Evolutionary conservation across 768 basidiomycete species (phyloP).

Genomic region (Hortiboletus flavorubellus): DNA sequence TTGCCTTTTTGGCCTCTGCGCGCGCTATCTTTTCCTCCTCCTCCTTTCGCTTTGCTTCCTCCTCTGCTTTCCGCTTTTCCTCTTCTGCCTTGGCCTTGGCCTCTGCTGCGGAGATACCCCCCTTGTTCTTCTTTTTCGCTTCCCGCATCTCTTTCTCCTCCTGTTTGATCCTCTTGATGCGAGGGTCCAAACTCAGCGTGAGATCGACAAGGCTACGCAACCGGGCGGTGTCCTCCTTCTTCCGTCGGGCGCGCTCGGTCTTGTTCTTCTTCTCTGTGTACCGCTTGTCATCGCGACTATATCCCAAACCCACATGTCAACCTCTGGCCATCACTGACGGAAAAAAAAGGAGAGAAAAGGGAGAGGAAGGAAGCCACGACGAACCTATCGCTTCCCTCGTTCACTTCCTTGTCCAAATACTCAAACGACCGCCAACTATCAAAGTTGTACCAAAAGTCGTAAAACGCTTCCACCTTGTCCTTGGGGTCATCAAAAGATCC

Average conservation of each 20-base stretch:
- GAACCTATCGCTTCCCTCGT: constrained; percentile 94
- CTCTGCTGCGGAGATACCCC: constrained; percentile 39
- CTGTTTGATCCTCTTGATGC: constrained; percentile 95
- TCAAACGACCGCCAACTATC: constrained; percentile 98
- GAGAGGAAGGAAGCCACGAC: constrained; percentile 23
- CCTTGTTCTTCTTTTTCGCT: constrained; percentile 75
- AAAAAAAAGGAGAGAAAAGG: neutral
- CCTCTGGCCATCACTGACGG: neutral
- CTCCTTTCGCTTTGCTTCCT: constrained; percentile 72
- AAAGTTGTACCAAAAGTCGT: constrained; percentile 99
- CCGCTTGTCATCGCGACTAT: constrained; percentile 95
- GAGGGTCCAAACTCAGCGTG: constrained; percentile 80
- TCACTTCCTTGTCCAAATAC: constrained; percentile 97
- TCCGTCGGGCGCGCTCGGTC: constrained; percentile 88
- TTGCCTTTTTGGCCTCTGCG: constrained; percentile 80
- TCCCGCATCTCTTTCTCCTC: constrained; percentile 94
- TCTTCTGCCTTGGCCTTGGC: constrained; percentile 51
- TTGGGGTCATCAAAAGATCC: constrained; percentile 71
- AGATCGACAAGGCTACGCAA: constrained; percentile 84
- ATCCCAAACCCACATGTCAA: constrained; percentile 11
- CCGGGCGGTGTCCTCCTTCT: constrained; percentile 96
- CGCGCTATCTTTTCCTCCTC: constrained; percentile 76
- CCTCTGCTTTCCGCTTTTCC: constrained; percentile 63
- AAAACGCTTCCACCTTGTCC: constrained; percentile 85
- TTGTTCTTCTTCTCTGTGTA: constrained; percentile 99